phyloP scores from a whole-genome alignment of 1,284 basidiomycete species.

The Marasmius fiardii region DNA sequence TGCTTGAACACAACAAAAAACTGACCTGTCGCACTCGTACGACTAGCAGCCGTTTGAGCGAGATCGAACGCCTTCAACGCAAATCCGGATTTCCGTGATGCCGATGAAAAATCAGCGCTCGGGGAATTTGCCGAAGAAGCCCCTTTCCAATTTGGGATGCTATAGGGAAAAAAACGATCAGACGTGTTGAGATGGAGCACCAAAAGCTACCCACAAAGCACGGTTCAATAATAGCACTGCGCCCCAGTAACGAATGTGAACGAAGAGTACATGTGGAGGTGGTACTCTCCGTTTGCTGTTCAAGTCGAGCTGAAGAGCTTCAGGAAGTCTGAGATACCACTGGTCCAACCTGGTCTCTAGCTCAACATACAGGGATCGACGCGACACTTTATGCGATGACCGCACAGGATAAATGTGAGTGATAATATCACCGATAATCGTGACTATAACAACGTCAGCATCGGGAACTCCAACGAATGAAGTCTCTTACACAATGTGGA shows the following conservation, averaged over 20 bases:
- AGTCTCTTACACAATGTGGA: conserved; percentile 54
- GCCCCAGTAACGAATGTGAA: conserved; percentile 80
- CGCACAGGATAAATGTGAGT: conserved; percentile 74
- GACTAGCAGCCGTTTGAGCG: conserved; percentile 73
- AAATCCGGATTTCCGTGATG: conserved; percentile 36
- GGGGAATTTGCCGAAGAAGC: conserved; percentile 16
- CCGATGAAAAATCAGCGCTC: conserved; percentile 34
- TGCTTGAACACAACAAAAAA: conserved; percentile 1
- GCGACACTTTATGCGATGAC: conserved; percentile 38
- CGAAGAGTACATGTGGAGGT: conserved; percentile 63
- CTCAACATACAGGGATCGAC: conserved; percentile 45
- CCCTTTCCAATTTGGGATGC: conserved; percentile 72
- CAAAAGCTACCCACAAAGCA: conserved; percentile 62
- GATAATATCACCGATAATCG: conserved; percentile 67
- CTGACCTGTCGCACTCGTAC: conserved; percentile 68
- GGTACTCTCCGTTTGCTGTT: conserved; percentile 48
- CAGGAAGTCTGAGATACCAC: conserved; percentile 73
- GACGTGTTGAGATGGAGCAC: not conserved
- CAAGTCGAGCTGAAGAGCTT: conserved; percentile 58
- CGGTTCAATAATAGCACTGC: conserved; percentile 76
- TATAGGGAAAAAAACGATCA: conserved; percentile 22
- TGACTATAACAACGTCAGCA: conserved; percentile 3
- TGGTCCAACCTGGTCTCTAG: conserved; percentile 72
- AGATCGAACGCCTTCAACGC: conserved; percentile 71
- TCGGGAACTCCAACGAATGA: not conserved